Conservation (phyloP, 2,329 filamentous ascomycete species). For the Ceratocystis colombiana region DNA sequence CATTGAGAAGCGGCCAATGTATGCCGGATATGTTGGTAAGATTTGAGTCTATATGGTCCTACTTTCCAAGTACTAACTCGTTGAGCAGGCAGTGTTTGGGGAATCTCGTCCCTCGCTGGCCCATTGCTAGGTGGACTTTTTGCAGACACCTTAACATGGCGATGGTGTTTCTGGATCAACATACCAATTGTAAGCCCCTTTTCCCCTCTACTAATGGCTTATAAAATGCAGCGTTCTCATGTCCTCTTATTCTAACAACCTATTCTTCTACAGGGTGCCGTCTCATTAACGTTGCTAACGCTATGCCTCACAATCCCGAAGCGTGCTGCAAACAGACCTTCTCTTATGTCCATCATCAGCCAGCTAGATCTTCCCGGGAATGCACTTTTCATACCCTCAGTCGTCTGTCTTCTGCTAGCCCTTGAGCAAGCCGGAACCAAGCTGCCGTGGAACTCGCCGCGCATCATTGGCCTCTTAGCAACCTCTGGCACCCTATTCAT, state of each 20-base stretch:
- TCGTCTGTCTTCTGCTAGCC: slow-evolving; percentile 36
- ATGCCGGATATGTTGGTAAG: slow-evolving; percentile 31
- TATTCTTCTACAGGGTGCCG: slow-evolving; percentile 8
- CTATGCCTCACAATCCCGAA: slow-evolving; percentile 21
- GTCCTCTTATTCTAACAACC: not conserved
- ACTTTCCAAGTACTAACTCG: slow-evolving; percentile 28
- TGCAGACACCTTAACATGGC: slow-evolving; percentile 30
- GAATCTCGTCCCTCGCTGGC: slow-evolving; percentile 32
- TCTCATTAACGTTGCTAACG: slow-evolving; percentile 19
- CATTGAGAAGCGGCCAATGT: slow-evolving; percentile 32
- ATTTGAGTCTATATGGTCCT: slow-evolving; percentile 23
- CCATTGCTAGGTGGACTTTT: slow-evolving; percentile 29
- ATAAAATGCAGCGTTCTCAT: not conserved
- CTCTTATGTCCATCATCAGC: slow-evolving; percentile 29
- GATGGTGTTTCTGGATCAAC: slow-evolving; percentile 33
- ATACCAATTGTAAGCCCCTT: slow-evolving; percentile 30
- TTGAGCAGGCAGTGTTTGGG: slow-evolving; percentile 33
- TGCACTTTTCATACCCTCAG: slow-evolving; percentile 26
- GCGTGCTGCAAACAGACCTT: slow-evolving; percentile 20
- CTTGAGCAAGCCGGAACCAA: slow-evolving; percentile 35
- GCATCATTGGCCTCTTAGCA: slow-evolving; percentile 31
- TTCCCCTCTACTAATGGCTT: not conserved
- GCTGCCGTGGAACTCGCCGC: slow-evolving; percentile 27
- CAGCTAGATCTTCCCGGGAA: slow-evolving; percentile 30
- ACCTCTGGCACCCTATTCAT: slow-evolving; percentile 32